Evolutionary conservation across 1,284 basidiomycete species (phyloP).

Genomic region (Melampsora larici-populina): DNA sequence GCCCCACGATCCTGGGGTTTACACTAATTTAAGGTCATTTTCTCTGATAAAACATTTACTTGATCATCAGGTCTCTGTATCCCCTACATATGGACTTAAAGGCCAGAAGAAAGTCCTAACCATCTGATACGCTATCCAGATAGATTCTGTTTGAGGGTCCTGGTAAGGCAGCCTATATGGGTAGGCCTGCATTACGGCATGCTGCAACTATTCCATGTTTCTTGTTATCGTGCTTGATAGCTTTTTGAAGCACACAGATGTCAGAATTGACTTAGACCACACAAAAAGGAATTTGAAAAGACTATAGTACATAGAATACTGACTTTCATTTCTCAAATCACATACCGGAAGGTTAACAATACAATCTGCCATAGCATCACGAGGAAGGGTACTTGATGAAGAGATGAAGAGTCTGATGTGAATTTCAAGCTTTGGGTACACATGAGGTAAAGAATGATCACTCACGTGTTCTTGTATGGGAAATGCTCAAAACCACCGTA

Average conservation of each 20-base stretch:
- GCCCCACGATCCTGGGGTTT: too few relatives aligned
- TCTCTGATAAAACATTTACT: too few relatives aligned
- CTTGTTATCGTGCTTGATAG: conserved; percentile 19
- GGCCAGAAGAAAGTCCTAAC: too few relatives aligned
- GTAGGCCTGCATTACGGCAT: conserved; percentile 32
- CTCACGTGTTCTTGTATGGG: conserved; percentile 37
- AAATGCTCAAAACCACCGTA: conserved; percentile 41
- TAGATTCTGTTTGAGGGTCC: too few relatives aligned
- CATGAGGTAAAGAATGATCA: neutral
- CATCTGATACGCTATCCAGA: too few relatives aligned
- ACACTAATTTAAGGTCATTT: too few relatives aligned
- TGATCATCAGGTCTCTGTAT: too few relatives aligned
- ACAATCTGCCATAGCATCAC: conserved; percentile 38
- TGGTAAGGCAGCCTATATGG: neutral
- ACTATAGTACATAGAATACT: neutral
- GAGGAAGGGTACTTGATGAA: conserved; percentile 32
- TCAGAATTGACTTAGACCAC: neutral
- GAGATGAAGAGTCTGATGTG: neutral
- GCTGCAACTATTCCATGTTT: conserved; percentile 35
- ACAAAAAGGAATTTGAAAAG: neutral
- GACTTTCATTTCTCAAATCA: conserved; percentile 40
- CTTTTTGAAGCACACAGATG: neutral
- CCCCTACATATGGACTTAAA: too few relatives aligned
- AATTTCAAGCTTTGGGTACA: neutral
- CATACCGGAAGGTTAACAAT: conserved; percentile 42